Conservation (phyloP, 805 yeast species). For the Zygotorulaspora sp. region DNA sequence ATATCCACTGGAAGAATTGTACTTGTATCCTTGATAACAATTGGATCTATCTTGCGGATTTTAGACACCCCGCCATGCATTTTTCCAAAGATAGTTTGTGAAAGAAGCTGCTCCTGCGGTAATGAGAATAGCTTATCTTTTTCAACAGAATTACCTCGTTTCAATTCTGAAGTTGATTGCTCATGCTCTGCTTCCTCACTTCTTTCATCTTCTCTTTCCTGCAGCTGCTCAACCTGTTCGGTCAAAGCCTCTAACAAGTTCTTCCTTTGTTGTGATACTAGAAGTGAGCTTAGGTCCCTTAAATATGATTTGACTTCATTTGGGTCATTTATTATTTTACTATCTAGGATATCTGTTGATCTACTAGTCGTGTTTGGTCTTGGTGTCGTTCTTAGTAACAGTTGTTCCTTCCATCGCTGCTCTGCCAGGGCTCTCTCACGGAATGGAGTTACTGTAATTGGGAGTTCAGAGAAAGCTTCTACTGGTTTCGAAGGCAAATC, state of each 20-base stretch:
- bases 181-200: neutral
- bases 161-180: neutral
- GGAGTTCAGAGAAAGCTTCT: slow-evolving; percentile 4
- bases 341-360: slow-evolving; percentile 6
- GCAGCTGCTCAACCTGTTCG: slow-evolving; percentile 5
- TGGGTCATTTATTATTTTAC: slow-evolving; percentile 12
- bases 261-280: slow-evolving; percentile 17
- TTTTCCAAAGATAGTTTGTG: slow-evolving; percentile 12
- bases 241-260: slow-evolving; percentile 9
- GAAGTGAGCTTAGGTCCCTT: slow-evolving; percentile 24
- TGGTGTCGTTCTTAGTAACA: slow-evolving; percentile 22
- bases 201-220: slow-evolving; percentile 1
- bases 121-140: too few species aligned
- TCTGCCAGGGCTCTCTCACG: slow-evolving; percentile 26
- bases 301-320: slow-evolving; percentile 20
- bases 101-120: too few species aligned
- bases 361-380: slow-evolving; percentile 15
- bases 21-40: slow-evolving; percentile 10
- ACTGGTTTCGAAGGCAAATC: slow-evolving; percentile 12
- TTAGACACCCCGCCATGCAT: slow-evolving; percentile 9
- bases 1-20: too few species aligned
- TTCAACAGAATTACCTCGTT: too few species aligned
- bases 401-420: slow-evolving; percentile 18
- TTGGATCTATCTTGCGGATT: slow-evolving; percentile 18
- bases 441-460: slow-evolving; percentile 23